Evolutionary conservation across 2,329 filamentous ascomycete genomes (phyloP).

Genomic region (Malbranchea zuffiana): DNA sequence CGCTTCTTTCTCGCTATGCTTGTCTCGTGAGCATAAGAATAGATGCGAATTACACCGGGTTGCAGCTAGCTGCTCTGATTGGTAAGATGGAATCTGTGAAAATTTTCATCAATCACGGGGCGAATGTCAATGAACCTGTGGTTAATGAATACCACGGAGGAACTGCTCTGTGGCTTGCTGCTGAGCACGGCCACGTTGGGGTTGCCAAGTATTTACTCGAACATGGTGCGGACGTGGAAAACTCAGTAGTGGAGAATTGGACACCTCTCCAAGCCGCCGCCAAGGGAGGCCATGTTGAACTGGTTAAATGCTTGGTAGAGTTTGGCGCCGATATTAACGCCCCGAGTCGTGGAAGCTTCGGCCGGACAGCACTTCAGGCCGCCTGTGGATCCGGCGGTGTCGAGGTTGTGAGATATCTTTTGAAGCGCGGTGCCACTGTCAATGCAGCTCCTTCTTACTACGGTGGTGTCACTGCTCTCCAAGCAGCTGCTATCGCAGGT

Average conservation of each 20-base stretch:
- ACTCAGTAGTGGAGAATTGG: neutral
- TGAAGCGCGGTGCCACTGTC: slow-evolving; percentile 9
- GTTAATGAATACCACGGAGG: neutral
- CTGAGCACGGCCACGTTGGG: neutral
- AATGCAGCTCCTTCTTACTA: slow-evolving; percentile 9
- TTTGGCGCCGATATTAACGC: neutral
- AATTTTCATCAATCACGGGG: slow-evolving; percentile 8
- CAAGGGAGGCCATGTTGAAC: neutral
- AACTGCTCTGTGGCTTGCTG: slow-evolving; percentile 1
- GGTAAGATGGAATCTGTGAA: slow-evolving; percentile 5
- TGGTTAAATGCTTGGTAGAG: neutral
- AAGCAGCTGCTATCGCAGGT: neutral
- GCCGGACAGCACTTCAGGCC: slow-evolving; percentile 2
- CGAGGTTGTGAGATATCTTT: slow-evolving; percentile 5
- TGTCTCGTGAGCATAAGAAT: neutral
- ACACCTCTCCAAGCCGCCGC: neutral
- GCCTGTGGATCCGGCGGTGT: slow-evolving; percentile 1
- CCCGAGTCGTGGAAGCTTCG: neutral
- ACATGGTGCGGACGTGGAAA: neutral
- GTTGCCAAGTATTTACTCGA: slow-evolving; percentile 1
- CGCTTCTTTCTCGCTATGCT: slow-evolving; percentile 1
- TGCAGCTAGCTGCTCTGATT: slow-evolving; percentile 8
- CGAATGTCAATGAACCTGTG: slow-evolving; percentile 2
- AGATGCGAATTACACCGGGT: neutral
- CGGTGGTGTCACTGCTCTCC: slow-evolving; percentile 5